Evolutionary conservation across 345 rosid genomes (phyloP), one percentile per base, ranked within the genome.

Genomic region (Turritis glabra): DNA sequence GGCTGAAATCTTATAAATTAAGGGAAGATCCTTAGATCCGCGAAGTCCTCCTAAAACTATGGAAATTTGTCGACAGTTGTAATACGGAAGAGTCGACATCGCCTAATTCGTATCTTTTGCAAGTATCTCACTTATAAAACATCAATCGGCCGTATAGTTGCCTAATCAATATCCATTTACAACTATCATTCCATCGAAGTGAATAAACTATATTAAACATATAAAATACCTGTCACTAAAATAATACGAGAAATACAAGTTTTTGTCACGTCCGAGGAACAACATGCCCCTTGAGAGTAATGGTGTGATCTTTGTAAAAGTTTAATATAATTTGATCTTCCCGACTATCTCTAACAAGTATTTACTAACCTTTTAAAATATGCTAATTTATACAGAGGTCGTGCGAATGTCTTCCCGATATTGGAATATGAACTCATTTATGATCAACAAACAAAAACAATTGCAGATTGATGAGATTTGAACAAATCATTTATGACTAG

Each of bases 251-350:
- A 50, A 66, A 52, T 68, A 61, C 69, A 44, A 57, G 74, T 40
- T 69, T 66, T 76, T 76, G 80, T 73, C 81, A 73, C 77, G 74
- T 67, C 70, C 73, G 73, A 78, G 73, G 74, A 78, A 68, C 74
- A 78, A 78, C 78, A 78, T 60, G 69, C 80, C 80, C 25, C 15
- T 77, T 70, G 66, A 77, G 66, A 46, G 66, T 69, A 70, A 63
- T 64, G 75, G 75, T 37, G 59, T 54, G 71, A 70, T 71, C 35
- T 62, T 53, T 54, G 23, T 13, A 10, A 17, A 9, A 21, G 15
- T 23, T 54, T 30, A 59, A 29, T 29, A 22, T 23, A 52, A 32
- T 26, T 41, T 53, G 41, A 76, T 76, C 70, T 41, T 8, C 23
- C 17, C 64, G 18, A 54, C 43, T 52, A 47, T 50, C 54, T 62